A percentile compares a stretch with the other conserved stretches of the same genome.
Evolutionary conservation across 257 asterid genomes (phyloP).

Genomic region (Solanum paucissectum): DNA sequence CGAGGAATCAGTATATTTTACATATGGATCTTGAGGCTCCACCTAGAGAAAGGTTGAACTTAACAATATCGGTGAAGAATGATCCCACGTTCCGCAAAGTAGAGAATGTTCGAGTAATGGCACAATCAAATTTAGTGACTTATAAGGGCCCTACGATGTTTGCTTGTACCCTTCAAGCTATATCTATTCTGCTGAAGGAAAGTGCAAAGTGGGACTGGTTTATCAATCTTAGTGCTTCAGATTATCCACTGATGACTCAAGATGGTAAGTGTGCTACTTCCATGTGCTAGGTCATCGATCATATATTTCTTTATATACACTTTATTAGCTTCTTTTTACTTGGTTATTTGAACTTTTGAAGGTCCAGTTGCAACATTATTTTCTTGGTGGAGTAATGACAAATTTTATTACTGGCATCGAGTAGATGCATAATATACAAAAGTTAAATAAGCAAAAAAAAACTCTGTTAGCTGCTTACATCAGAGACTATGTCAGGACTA

Average conservation of each 20-base stretch:
- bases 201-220: slow-evolving; percentile 93
- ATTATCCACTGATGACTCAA: slow-evolving; percentile 94
- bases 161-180: slow-evolving; percentile 93
- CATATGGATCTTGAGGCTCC: slow-evolving; percentile 99
- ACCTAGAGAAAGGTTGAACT: slow-evolving; percentile 79
- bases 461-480: neutral
- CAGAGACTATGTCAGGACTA: neutral
- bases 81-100: slow-evolving; percentile 74
- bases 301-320: neutral
- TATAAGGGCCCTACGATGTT: slow-evolving; percentile 98
- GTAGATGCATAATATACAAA: neutral
- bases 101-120: slow-evolving; percentile 91
- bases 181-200: slow-evolving; percentile 79
- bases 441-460: neutral
- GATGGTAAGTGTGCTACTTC: slow-evolving; percentile 62
- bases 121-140: slow-evolving; percentile 92
- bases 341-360: neutral
- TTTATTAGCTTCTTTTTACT: neutral
- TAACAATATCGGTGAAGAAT: slow-evolving; percentile 79
- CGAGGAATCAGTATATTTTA: slow-evolving; percentile 84
- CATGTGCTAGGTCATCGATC: neutral
- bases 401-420: neutral
- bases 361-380: neutral
- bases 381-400: neutral
- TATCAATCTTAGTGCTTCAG: slow-evolving; percentile 97